Conservation (phyloP, 208 protist genomes). For the Trypanosoma boissoni region DNA sequence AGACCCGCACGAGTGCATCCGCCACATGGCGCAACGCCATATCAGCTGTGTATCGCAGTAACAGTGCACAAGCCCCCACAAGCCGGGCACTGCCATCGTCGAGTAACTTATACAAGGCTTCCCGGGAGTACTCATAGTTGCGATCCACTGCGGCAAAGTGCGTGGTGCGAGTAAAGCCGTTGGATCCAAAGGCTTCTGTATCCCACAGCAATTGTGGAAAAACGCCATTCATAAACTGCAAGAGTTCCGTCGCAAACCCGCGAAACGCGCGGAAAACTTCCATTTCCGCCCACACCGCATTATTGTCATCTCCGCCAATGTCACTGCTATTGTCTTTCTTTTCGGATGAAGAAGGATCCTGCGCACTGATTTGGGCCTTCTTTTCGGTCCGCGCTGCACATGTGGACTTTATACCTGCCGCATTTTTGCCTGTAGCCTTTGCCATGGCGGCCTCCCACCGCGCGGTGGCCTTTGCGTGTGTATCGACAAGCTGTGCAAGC, state of each 20-base stretch:
- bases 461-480: too few species aligned
- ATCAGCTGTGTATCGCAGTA: constrained; percentile 25
- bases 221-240: constrained; percentile 38
- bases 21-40: constrained; percentile 25
- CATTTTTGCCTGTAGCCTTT: too few species aligned
- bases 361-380: too few species aligned
- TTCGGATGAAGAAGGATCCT: too few species aligned
- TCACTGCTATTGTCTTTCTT: constrained; percentile 4
- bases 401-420: too few species aligned
- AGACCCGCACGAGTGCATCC: constrained; percentile 25
- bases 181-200: too few species aligned
- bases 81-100: constrained; percentile 19
- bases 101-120: constrained; percentile 8
- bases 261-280: constrained; percentile 50
- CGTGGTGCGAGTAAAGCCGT: constrained; percentile 37
- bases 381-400: too few species aligned
- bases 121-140: constrained; percentile 39
- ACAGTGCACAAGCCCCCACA: constrained; percentile 14
- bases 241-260: constrained; percentile 33
- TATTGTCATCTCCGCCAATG: not conserved
- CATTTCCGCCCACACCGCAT: constrained; percentile 35
- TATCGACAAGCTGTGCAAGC: constrained; percentile 33
- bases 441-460: too few species aligned
- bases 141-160: constrained; percentile 57
- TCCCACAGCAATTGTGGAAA: constrained; percentile 46